Evolutionary conservation across 768 basidiomycete genomes (phyloP), one percentile per base, ranked within the genome.

Genomic region (Amanita exitialis): DNA sequence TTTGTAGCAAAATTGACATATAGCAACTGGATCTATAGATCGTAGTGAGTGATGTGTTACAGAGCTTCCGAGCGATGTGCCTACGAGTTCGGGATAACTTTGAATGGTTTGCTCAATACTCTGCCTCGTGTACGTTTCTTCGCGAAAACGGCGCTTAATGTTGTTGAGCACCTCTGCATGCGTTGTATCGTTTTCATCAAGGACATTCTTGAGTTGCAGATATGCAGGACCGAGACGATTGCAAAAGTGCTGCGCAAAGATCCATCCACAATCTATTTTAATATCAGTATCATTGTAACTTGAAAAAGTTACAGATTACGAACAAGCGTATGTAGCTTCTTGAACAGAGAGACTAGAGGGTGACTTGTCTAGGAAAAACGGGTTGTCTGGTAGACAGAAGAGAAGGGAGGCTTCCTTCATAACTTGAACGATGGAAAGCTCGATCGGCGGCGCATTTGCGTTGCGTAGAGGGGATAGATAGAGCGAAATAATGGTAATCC

Each of bases 1-100:
- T 75, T 74, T 86, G 94, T 90, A 28, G 96, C 96, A 63, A 98
- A 98, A 72, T 96, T 93, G 61, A 97, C 93, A 67, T 99, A 99
- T 36, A 97, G 80, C 65, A 94, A 68, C 49, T 83, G 87, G 61
- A 96, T 91, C 86, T 90, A 57, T 3, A 37, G 39, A 25, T 35
- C 54, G 23, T 49, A 34, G 47, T 53, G 6, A 55, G 23, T 5
- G 48, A 1, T 4, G 13, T 28, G 25, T 8, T 7, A 8, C 23
- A 42, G 15, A 27, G 28, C 5, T 12, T 0, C n/a, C 44, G n/a
- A 43, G 6, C 35, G n/a, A 28, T n/a, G 1, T 15, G 49, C 68
- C 83, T 53, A 91, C 89, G 52, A 96, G 64, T 46, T 97, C 92
- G 0, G 94, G 86, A 65, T 96, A 81, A 10, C 80, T 82, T 54